Conservation (phyloP, 2,329 filamentous ascomycete species). For the Verticillium tricorpus region DNA sequence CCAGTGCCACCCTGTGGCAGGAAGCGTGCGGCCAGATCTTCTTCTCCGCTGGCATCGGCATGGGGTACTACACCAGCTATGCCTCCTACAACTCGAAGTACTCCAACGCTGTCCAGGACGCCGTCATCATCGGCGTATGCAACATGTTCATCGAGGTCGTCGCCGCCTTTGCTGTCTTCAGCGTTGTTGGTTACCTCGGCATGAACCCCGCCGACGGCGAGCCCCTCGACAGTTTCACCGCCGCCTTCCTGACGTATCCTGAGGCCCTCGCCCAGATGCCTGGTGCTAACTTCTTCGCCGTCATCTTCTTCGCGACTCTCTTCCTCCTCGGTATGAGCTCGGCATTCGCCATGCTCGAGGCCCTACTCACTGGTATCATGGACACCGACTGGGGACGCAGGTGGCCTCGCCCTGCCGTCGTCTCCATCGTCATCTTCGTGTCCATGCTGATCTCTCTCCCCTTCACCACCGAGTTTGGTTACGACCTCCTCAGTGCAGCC, state of each 20-base stretch:
- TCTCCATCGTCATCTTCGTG: slow-evolving; percentile 37
- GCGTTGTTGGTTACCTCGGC: slow-evolving; percentile 41
- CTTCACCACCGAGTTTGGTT: slow-evolving; percentile 52
- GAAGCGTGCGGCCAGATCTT: slow-evolving; percentile 45
- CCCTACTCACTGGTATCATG: slow-evolving; percentile 42
- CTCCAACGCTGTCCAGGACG: slow-evolving; percentile 50
- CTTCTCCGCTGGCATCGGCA: slow-evolving; percentile 29
- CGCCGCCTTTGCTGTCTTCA: slow-evolving; percentile 38
- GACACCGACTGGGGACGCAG: slow-evolving; percentile 37
- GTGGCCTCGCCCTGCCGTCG: slow-evolving; percentile 34
- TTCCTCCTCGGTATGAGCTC: slow-evolving; percentile 50
- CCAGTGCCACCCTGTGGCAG: slow-evolving; percentile 45
- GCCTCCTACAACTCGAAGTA: slow-evolving; percentile 50
- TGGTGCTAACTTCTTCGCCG: slow-evolving; percentile 48
- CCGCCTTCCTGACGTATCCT: slow-evolving; percentile 50
- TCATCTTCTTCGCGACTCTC: slow-evolving; percentile 49
- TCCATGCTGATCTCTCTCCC: slow-evolving; percentile 45
- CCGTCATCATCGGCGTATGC: slow-evolving; percentile 46
- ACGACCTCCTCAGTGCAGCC: slow-evolving; percentile 45
- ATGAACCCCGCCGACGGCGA: slow-evolving; percentile 24
- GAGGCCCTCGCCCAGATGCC: slow-evolving; percentile 51
- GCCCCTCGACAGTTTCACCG: slow-evolving; percentile 43
- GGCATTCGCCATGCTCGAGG: slow-evolving; percentile 48
- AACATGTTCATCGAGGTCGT: slow-evolving; percentile 50
- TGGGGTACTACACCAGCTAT: slow-evolving; percentile 52